Conservation (phyloP, 202 grass and related monocot species). For the Panicum virgatum region DNA sequence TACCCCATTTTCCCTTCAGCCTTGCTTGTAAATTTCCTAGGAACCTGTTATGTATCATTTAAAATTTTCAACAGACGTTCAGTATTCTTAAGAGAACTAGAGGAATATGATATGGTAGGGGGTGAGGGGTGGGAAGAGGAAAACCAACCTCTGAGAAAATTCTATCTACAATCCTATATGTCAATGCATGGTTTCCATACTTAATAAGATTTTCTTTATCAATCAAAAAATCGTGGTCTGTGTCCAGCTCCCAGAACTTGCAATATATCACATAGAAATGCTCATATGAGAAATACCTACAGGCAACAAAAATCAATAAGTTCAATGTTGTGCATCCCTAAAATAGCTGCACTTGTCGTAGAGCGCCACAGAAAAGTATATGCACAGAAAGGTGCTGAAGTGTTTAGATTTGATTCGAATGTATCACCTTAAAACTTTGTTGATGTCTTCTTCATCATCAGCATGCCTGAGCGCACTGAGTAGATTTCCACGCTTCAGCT, state of each 20-base stretch:
- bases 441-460: slow-evolving; percentile 99
- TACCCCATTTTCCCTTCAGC: slow-evolving; percentile 94
- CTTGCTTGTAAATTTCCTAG: slow-evolving; percentile 97
- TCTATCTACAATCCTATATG: slow-evolving; percentile 98
- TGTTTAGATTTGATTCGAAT: slow-evolving; percentile 12
- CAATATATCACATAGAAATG: slow-evolving; percentile 99
- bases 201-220: slow-evolving; percentile 98
- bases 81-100: slow-evolving; percentile 5
- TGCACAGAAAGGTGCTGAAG: not conserved
- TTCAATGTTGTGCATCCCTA: not conserved
- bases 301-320: slow-evolving; percentile 30
- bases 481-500: slow-evolving; percentile 95
- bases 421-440: slow-evolving; percentile 92
- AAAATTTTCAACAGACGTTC: slow-evolving; percentile 24
- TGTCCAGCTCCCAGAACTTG: slow-evolving; percentile 98
- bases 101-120: slow-evolving; percentile 6
- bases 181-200: slow-evolving; percentile 96
- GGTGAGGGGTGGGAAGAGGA: not conserved
- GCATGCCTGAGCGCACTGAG: slow-evolving; percentile 81
- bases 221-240: slow-evolving; percentile 97
- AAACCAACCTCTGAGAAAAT: slow-evolving; percentile 89
- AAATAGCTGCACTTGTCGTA: not conserved
- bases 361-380: not conserved
- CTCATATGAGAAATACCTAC: slow-evolving; percentile 95
- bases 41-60: slow-evolving; percentile 57